Percentiles rank a stretch among this genome's conserved stretches.
phyloP scores from a whole-genome alignment of 805 yeast genomes.

The Wickerhamomyces queroliae region DNA sequence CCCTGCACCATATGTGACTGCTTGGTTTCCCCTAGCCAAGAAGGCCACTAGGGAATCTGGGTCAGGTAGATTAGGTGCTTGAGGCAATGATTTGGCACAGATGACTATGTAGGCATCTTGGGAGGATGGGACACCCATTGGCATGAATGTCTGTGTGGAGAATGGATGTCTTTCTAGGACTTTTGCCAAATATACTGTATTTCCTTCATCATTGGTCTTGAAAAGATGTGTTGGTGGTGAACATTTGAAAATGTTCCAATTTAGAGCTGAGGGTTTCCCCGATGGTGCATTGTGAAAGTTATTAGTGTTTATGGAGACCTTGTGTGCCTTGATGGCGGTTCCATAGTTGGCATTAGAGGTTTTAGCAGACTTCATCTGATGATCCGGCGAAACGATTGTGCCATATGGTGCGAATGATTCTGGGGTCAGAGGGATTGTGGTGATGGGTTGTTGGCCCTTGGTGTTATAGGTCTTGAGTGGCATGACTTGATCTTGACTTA shows the following conservation, averaged over 20 bases:
- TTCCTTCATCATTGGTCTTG: constrained; percentile 6
- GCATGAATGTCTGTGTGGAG: constrained; percentile 86
- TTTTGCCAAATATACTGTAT: constrained; percentile 26
- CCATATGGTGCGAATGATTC: constrained; percentile 65
- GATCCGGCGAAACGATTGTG: constrained; percentile 69
- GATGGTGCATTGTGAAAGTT: constrained; percentile 42
- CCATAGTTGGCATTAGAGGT: constrained; percentile 78
- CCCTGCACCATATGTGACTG: constrained; percentile 79
- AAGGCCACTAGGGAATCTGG: constrained; percentile 60
- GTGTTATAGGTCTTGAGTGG: constrained; percentile 31
- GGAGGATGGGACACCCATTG: constrained; percentile 66
- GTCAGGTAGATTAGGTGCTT: no score
- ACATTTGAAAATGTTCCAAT: constrained; percentile 82
- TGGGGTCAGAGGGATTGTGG: constrained; percentile 62
- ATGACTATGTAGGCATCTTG: constrained; percentile 68
- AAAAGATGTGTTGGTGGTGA: constrained; percentile 63
- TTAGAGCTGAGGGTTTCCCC: constrained; percentile 46
- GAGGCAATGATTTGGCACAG: constrained; percentile 63
- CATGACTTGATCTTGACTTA: constrained; percentile 9
- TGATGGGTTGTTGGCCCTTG: constrained; percentile 19
- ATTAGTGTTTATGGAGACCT: constrained; percentile 65
- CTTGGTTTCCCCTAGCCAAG: constrained; percentile 73
- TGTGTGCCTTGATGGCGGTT: constrained; percentile 76
- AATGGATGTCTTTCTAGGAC: constrained; percentile 89
- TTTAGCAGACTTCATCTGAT: constrained; percentile 48